A percentile compares a stretch with the other conserved stretches of the same genome.
These are phyloP conservation scores for Chrysoporthe puriensis DNA, from an alignment of 2,329 filamentous ascomycete species.

Conservation along the genomic window DNA sequence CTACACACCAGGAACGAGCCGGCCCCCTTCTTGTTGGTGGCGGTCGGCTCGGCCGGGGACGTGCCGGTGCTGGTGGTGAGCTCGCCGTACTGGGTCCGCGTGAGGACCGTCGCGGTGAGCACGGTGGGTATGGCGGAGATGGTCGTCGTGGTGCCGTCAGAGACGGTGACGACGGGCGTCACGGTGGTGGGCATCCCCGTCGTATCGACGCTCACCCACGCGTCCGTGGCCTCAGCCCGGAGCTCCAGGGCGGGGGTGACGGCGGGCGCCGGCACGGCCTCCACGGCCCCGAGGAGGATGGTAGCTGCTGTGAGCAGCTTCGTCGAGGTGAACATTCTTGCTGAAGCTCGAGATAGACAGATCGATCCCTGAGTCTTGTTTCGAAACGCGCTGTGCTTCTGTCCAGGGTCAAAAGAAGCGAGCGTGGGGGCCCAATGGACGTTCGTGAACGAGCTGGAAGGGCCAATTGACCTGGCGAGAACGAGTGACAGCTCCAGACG, in stretches of 20 bases:
- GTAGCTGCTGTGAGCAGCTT: conserved; percentile 23
- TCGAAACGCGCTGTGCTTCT: neutral
- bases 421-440: neutral
- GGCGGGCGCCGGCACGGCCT: conserved; percentile 16
- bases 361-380: neutral
- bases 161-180: conserved; percentile 52
- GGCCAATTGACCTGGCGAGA: conserved; percentile 3
- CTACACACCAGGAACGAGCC: conserved; percentile 56
- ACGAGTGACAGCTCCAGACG: conserved; percentile 11
- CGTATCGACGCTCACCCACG: conserved; percentile 57
- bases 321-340: conserved; percentile 12
- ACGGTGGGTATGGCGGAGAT: conserved; percentile 46
- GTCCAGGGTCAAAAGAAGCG: neutral
- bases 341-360: neutral
- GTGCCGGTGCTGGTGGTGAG: conserved; percentile 42
- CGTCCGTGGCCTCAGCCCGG: conserved; percentile 38
- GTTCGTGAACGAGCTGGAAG: neutral
- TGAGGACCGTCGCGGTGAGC: conserved; percentile 43
- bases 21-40: conserved; percentile 46
- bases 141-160: conserved; percentile 47
- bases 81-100: conserved; percentile 38
- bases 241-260: conserved; percentile 19
- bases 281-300: conserved; percentile 17
- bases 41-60: conserved; percentile 48
- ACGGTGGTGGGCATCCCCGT: conserved; percentile 52